Percentiles rank a stretch among this genome's conserved stretches.
phyloP scores from a whole-genome alignment of 2,329 filamentous ascomycete species.

The Dactylellina sp. region DNA sequence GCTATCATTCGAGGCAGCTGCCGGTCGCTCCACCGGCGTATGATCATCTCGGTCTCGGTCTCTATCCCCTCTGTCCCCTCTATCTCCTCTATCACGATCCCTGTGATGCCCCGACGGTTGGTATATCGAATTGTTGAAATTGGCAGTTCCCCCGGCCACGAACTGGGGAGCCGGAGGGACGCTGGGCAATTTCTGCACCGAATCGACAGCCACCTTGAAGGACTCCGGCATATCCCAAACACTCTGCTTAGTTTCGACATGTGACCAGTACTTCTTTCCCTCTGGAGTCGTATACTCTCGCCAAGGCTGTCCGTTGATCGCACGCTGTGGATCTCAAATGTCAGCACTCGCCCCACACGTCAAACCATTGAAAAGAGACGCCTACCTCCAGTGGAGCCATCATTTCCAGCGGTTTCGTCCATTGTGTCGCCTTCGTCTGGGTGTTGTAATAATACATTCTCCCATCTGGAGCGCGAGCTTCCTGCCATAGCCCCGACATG shows the following conservation, averaged over 20 bases:
- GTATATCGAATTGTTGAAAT: slow-evolving; percentile 61
- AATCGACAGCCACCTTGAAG: slow-evolving; percentile 79
- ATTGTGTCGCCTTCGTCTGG: slow-evolving; percentile 86
- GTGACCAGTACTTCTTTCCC: slow-evolving; percentile 94
- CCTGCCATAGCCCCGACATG: slow-evolving; percentile 77
- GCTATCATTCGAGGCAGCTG: slow-evolving; percentile 64
- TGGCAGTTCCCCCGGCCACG: slow-evolving; percentile 70
- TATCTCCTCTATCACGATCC: slow-evolving; percentile 64
- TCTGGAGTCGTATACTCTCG: slow-evolving; percentile 89
- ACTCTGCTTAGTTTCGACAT: slow-evolving; percentile 89
- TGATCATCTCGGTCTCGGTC: slow-evolving; percentile 65
- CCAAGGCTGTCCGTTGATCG: slow-evolving; percentile 85
- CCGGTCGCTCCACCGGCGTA: slow-evolving; percentile 67
- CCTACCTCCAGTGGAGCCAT: slow-evolving; percentile 83
- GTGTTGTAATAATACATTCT: slow-evolving; percentile 92
- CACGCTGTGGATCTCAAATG: slow-evolving; percentile 70
- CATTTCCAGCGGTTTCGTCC: slow-evolving; percentile 91
- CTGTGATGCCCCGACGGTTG: slow-evolving; percentile 43
- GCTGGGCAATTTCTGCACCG: slow-evolving; percentile 56
- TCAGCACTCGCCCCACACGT: slow-evolving; percentile 25
- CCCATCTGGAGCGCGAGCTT: slow-evolving; percentile 83
- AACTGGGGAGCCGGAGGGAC: slow-evolving; percentile 65
- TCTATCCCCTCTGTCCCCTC: slow-evolving; percentile 67
- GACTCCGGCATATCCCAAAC: slow-evolving; percentile 93
- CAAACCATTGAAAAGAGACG: slow-evolving; percentile 10